Evolutionary conservation across 306 rosid species (phyloP).

Genomic region (Medicago arabica): DNA sequence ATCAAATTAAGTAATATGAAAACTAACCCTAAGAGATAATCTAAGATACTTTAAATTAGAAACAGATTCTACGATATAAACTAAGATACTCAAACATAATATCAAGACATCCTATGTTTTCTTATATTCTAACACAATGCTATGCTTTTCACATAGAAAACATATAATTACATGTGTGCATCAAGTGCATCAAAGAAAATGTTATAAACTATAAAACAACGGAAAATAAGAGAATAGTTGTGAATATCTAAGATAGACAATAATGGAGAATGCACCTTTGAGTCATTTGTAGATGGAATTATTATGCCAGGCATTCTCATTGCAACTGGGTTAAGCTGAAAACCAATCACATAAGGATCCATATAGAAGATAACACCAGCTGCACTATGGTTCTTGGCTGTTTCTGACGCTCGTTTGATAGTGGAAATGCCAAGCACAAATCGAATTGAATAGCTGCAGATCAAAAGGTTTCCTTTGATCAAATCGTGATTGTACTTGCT

Average conservation of each 20-base stretch:
- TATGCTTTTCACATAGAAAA: too few relatives aligned
- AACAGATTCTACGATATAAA: too few relatives aligned
- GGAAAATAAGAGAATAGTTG: too few relatives aligned
- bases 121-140: too few relatives aligned
- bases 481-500: constrained; percentile 61
- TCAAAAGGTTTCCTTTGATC: constrained; percentile 79
- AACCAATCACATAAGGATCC: constrained; percentile 90
- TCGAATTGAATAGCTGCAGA: constrained; percentile 96
- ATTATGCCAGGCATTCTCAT: constrained; percentile 84
- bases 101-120: too few relatives aligned
- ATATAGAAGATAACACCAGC: constrained; percentile 88
- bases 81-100: too few relatives aligned
- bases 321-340: constrained; percentile 90
- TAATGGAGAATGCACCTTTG: constrained; percentile 63
- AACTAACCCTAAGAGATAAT: too few relatives aligned
- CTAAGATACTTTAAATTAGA: too few relatives aligned
- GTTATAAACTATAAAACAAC: too few relatives aligned
- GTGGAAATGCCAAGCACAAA: constrained; percentile 91
- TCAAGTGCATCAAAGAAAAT: too few relatives aligned
- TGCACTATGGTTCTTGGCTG: constrained; percentile 86
- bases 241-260: not conserved
- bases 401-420: constrained; percentile 67
- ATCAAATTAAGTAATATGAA: too few relatives aligned
- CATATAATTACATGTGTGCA: too few relatives aligned
- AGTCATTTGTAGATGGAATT: constrained; percentile 78